Evolutionary conservation across 2,329 filamentous ascomycete genomes (phyloP).

Genomic region (Allantophomopsis lycopodina): DNA sequence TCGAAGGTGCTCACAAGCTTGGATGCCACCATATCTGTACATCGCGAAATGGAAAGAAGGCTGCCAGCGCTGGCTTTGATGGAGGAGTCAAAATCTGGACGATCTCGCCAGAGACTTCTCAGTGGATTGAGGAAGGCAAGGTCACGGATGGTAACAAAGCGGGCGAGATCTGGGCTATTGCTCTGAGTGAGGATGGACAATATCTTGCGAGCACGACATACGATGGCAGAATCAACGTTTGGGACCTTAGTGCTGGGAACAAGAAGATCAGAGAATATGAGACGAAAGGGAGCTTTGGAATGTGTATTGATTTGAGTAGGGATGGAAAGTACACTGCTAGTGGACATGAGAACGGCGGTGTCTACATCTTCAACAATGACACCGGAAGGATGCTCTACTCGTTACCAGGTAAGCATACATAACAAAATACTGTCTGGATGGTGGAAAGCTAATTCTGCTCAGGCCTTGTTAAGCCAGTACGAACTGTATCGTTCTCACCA

Average conservation of each 20-base stretch:
- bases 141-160: slow-evolving; percentile 40
- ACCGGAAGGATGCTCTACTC: slow-evolving; percentile 77
- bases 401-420: slow-evolving; percentile 49
- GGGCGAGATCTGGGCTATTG: slow-evolving; percentile 76
- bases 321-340: slow-evolving; percentile 82
- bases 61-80: slow-evolving; percentile 77
- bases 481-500: slow-evolving; percentile 78
- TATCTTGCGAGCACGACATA: slow-evolving; percentile 80
- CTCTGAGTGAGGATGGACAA: slow-evolving; percentile 70
- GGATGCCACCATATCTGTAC: slow-evolving; percentile 84
- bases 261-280: slow-evolving; percentile 71
- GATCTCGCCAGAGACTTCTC: slow-evolving; percentile 36
- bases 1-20: slow-evolving; percentile 68
- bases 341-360: slow-evolving; percentile 80
- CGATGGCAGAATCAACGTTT: slow-evolving; percentile 80
- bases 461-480: slow-evolving; percentile 79
- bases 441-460: slow-evolving; percentile 8
- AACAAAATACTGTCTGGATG: neutral
- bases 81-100: slow-evolving; percentile 81
- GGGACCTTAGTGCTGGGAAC: slow-evolving; percentile 47
- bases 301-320: slow-evolving; percentile 66
- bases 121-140: slow-evolving; percentile 35
- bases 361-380: slow-evolving; percentile 93
- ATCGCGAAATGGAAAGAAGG: slow-evolving; percentile 52
- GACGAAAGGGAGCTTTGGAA: slow-evolving; percentile 84